Evolutionary conservation across 345 rosid species (phyloP), one percentile per base, ranked within the genome.

Genomic region (Bruguiera gymnorhiza): DNA sequence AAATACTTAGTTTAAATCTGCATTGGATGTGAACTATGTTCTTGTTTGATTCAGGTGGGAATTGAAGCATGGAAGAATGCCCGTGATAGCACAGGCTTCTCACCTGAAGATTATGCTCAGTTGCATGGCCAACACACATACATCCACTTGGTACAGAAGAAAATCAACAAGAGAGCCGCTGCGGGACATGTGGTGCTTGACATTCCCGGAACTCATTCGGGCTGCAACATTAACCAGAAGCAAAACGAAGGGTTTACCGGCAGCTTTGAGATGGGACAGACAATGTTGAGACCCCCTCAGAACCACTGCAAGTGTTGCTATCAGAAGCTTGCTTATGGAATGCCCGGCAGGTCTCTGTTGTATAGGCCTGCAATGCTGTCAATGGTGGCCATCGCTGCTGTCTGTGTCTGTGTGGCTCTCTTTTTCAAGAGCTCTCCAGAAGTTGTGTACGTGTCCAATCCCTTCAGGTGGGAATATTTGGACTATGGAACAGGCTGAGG

Each of bases 351-450:
- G 80, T 83, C 96, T 60, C 83, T 89, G 39, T 78, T 82, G 27
- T 96, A 92, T 85, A 86, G 95, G 81, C 99, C 99, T 2, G 90
- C 99, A 26, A 88, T 96, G 99, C 82, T 96, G 61, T 92, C 98
- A n/a, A 90, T 92, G 98, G 92, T 96, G 76, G 92, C 91, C 6
- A 80, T 96, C 16, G 99, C 98, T n/a, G 98, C 98, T 0, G 98
- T 92, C 26, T 96, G 99, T 6, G 99, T 92, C 53, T 96, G 98
- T 39, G 98, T 96, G 50, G 98, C 99, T 13, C 97, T 96, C 67
- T 83, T 92, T 50, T 96, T 96, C 82, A 96, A 96, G 89, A 92
- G 97, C 78, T 87, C 79, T 36, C 99, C 98, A 2, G 99, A 96
- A 75, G 99, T 96, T 19, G 82, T 89, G 65, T 92, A 81, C 64